Evolutionary conservation across 257 asterid genomes (phyloP).

Genomic region (Pogostemon cablin): DNA sequence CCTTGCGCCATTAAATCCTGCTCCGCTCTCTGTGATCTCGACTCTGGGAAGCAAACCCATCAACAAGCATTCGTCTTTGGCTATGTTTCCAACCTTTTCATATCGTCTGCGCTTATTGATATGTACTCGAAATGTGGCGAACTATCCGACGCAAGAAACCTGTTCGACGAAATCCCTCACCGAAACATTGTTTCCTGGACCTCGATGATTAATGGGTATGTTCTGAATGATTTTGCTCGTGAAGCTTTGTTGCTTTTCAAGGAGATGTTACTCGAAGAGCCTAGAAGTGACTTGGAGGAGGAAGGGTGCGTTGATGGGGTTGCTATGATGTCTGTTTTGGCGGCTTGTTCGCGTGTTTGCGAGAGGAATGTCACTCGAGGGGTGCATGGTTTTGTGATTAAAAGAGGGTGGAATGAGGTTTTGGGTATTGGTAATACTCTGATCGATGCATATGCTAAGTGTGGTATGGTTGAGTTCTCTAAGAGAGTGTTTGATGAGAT

Average conservation of each 20-base stretch:
- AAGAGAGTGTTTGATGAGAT: slow-evolving; percentile 70
- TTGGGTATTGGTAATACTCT: slow-evolving; percentile 71
- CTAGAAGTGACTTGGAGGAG: slow-evolving; percentile 30
- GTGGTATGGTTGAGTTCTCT: slow-evolving; percentile 71
- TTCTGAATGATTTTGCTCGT: slow-evolving; percentile 53
- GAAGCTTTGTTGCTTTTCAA: slow-evolving; percentile 79
- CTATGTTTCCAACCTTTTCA: slow-evolving; percentile 61
- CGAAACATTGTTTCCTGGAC: slow-evolving; percentile 96
- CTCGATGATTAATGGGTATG: slow-evolving; percentile 80
- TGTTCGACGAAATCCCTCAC: slow-evolving; percentile 77
- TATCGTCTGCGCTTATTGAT: slow-evolving; percentile 78
- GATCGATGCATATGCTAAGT: slow-evolving; percentile 87
- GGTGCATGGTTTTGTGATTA: slow-evolving; percentile 70
- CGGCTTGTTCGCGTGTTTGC: slow-evolving; percentile 80
- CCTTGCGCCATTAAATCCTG: slow-evolving; percentile 91
- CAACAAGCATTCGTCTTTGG: slow-evolving; percentile 81
- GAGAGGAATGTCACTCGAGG: slow-evolving; percentile 57
- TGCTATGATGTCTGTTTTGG: slow-evolving; percentile 65
- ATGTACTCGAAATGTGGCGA: slow-evolving; percentile 83
- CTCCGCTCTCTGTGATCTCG: slow-evolving; percentile 71
- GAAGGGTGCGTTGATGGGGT: slow-evolving; percentile 68
- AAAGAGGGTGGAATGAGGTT: slow-evolving; percentile 61
- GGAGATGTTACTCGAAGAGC: slow-evolving; percentile 54
- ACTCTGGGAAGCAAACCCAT: slow-evolving; percentile 84
- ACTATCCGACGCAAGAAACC: slow-evolving; percentile 56